Evolutionary conservation across 495 filamentous ascomycete species (phyloP), one percentile per base, ranked within the genome.

Genomic region (Neurospora intermedia): DNA sequence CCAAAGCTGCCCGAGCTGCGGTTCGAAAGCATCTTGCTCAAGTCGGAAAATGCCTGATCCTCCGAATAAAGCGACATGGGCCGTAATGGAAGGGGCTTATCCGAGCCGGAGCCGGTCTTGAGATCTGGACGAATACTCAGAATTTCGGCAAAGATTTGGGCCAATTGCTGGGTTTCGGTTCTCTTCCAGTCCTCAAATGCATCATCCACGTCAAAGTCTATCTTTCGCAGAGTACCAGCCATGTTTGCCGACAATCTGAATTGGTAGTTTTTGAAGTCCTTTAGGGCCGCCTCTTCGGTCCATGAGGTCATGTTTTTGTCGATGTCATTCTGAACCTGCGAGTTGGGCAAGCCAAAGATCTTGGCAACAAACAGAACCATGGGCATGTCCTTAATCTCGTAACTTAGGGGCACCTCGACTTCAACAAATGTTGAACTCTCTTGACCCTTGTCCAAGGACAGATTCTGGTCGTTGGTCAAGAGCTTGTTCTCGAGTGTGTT

Each of bases 301-400:
- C 96, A 99, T 0, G 85, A 78, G 6, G 88, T 82, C 76, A 91
- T 91, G 80, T 97, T 87, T 20, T 87, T 88, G 82, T 96, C 91
- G 76, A 99, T 92, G 76, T 97, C 94, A 31, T 85, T 85, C 81
- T 98, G 96, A 31, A 92, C 91, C 69, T 93, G 90, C 4, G 88
- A 86, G 59, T 90, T 88, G 48, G 89, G 88, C 70, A 94, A 86
- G 54, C 90, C 91, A 80, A 98, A 99, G 71, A 97, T 92, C 72
- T 86, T 90, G 59, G 90, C 89, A 35, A 98, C 95, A 69, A 90
- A 86, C 79, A 94, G 91, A 39, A 97, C 96, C 81, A 98, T 87
- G 27, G 89, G 90, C 96, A 99, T 99, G 78, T 99, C 96, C 83
- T 94, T 97, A 70, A 98, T 90, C 80, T 97, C 91, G 78, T 97